Evolutionary conservation across 2,329 filamentous ascomycete species (phyloP).

Genomic region (Talaromyces marneffei): DNA sequence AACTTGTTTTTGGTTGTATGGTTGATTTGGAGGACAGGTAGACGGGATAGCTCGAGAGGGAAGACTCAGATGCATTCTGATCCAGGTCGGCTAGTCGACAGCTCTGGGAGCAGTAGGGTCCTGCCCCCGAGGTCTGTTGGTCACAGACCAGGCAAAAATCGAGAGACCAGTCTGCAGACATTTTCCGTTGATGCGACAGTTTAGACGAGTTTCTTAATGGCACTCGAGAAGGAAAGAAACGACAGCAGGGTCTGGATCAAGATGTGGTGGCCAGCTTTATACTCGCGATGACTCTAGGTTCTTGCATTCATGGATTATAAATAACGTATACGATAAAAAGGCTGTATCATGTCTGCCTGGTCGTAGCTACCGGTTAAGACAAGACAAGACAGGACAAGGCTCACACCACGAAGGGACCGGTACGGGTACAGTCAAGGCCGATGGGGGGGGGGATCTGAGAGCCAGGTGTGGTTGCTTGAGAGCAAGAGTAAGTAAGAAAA

Average conservation of each 20-base stretch:
- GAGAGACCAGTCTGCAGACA: slow-evolving; percentile 62
- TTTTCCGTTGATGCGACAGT: slow-evolving; percentile 13
- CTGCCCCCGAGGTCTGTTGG: slow-evolving; percentile 67
- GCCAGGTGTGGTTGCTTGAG: background rate
- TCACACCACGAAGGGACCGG: background rate
- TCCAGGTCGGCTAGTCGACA: slow-evolving; percentile 86
- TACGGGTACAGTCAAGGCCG: too few species aligned
- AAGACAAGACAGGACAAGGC: background rate
- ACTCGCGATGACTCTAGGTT: background rate
- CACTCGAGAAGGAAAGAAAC: background rate
- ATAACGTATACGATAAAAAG: background rate
- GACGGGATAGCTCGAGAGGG: slow-evolving; percentile 16
- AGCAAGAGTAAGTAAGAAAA: background rate
- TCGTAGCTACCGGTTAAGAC: background rate
- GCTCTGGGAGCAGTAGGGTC: slow-evolving; percentile 85
- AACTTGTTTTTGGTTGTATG: slow-evolving; percentile 13
- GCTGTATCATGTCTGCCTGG: slow-evolving; percentile 6
- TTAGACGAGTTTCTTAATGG: too few species aligned
- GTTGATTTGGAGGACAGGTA: slow-evolving; percentile 14
- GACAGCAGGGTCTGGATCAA: too few species aligned
- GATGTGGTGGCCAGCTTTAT: background rate
- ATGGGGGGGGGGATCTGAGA: background rate
- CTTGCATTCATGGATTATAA: background rate
- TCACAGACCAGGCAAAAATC: slow-evolving; percentile 94
- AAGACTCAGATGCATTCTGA: slow-evolving; percentile 52